Evolutionary conservation across 257 asterid genomes (phyloP).

Genomic region (Voacanga thouarsii): DNA sequence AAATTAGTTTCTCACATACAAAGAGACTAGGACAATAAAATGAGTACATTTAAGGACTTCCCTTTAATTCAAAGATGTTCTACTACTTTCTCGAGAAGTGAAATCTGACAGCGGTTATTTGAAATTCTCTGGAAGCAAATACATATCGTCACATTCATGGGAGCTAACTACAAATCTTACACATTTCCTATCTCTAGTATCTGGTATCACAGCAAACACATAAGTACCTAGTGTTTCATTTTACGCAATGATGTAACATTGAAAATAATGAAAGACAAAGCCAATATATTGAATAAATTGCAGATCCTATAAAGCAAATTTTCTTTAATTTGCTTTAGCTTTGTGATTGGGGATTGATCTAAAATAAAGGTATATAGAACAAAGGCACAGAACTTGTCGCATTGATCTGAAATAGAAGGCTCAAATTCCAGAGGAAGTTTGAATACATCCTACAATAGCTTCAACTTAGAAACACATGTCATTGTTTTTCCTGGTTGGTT

Average conservation of each 20-base stretch:
- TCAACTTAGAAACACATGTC: conserved; percentile 63
- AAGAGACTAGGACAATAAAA: no score
- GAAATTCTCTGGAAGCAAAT: not conserved
- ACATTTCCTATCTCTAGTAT: not conserved
- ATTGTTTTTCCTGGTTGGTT: conserved; percentile 72
- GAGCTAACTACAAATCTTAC: not conserved
- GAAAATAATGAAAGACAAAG: not conserved
- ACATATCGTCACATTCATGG: not conserved
- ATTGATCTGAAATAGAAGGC: conserved; percentile 56
- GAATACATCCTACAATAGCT: conserved; percentile 70
- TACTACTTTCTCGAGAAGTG: no score
- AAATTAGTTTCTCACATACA: not conserved
- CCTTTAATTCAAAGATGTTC: no score
- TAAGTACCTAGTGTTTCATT: not conserved
- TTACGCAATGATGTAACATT: not conserved
- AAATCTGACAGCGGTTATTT: not conserved
- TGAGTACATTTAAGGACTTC: not conserved
- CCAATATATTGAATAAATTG: not conserved
- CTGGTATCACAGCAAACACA: not conserved
- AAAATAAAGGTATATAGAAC: no score
- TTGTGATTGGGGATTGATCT: not conserved
- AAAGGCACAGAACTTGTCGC: conserved; percentile 46
- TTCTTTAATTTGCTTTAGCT: not conserved
- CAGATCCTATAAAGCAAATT: not conserved
- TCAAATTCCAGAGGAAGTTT: conserved; percentile 56